phyloP scores from a whole-genome alignment of 164 flowering plant species.

The Vitis riparia region DNA sequence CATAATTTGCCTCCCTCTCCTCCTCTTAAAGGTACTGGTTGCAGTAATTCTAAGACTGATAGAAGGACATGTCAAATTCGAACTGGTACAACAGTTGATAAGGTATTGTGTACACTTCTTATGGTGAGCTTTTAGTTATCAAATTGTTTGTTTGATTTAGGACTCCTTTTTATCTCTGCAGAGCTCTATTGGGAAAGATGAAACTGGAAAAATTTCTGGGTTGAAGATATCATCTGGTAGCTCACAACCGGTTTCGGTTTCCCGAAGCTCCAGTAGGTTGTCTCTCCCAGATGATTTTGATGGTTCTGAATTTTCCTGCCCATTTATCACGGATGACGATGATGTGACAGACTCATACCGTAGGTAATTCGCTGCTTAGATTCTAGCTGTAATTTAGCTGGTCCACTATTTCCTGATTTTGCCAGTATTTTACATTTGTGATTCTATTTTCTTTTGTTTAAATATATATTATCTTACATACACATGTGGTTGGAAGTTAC shows the following conservation, averaged over 20 bases:
- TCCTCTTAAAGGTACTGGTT: constrained; percentile 38
- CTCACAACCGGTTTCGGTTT: constrained; percentile 53
- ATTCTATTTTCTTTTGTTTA: not conserved
- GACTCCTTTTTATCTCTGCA: constrained; percentile 20
- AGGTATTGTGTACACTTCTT: constrained; percentile 43
- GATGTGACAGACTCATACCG: constrained; percentile 54
- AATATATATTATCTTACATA: no score
- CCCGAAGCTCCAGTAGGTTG: constrained; percentile 73
- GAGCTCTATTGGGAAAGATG: constrained; percentile 53
- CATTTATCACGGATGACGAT: constrained; percentile 77
- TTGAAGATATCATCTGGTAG: constrained; percentile 47
- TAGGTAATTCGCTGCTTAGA: constrained; percentile 49
- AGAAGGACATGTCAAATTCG: constrained; percentile 27
- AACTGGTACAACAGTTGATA: constrained; percentile 40
- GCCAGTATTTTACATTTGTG: not conserved
- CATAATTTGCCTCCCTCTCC: constrained; percentile 59
- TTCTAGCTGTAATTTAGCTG: not conserved
- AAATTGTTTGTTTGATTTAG: not conserved
- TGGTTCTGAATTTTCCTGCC: constrained; percentile 67
- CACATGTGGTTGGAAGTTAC: no score
- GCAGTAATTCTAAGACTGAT: constrained; percentile 35
- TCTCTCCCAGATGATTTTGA: constrained; percentile 74
- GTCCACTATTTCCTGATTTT: not conserved
- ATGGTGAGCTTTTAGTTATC: not conserved
- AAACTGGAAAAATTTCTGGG: constrained; percentile 42